Evolutionary conservation across 352 stramenopile genomes (phyloP).

Genomic region (Pythium brachiatum): DNA sequence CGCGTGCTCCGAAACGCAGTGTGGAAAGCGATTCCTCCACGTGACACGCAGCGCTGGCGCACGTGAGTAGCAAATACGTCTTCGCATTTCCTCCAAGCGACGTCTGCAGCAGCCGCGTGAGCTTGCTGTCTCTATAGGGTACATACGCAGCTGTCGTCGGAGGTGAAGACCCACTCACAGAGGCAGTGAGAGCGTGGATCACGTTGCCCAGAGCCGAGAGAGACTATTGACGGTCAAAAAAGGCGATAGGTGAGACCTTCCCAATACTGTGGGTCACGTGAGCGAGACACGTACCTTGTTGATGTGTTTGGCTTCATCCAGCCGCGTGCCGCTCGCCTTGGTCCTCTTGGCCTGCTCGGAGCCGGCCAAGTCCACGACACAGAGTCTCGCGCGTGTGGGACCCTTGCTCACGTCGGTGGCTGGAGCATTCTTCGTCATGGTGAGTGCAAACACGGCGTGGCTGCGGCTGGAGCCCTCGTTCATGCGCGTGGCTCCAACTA

Average conservation of each 20-base stretch:
- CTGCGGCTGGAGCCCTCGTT: conserved; percentile 68
- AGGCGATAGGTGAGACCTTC: no score
- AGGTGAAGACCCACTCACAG: background rate
- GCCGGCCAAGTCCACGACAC: conserved; percentile 68
- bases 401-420: background rate
- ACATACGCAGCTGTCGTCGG: conserved; percentile 34
- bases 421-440: conserved; percentile 32
- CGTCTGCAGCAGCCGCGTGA: conserved; percentile 85
- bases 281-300: conserved; percentile 40
- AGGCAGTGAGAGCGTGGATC: conserved; percentile 51
- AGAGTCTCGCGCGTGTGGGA: conserved; percentile 34
- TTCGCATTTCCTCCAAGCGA: conserved; percentile 87
- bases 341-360: conserved; percentile 67
- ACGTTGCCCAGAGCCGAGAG: conserved; percentile 70
- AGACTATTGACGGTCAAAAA: conserved; percentile 34
- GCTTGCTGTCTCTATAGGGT: conserved; percentile 88
- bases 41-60: conserved; percentile 36
- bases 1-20: conserved; percentile 87
- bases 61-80: conserved; percentile 81
- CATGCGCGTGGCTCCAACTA: conserved; percentile 48
- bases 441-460: conserved; percentile 67
- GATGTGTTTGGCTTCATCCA: conserved; percentile 78
- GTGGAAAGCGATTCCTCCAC: conserved; percentile 82
- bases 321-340: conserved; percentile 37
- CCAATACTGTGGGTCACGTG: no score